Conservation (phyloP, 2,329 filamentous ascomycete genomes). For the Stemphylium beticola region DNA sequence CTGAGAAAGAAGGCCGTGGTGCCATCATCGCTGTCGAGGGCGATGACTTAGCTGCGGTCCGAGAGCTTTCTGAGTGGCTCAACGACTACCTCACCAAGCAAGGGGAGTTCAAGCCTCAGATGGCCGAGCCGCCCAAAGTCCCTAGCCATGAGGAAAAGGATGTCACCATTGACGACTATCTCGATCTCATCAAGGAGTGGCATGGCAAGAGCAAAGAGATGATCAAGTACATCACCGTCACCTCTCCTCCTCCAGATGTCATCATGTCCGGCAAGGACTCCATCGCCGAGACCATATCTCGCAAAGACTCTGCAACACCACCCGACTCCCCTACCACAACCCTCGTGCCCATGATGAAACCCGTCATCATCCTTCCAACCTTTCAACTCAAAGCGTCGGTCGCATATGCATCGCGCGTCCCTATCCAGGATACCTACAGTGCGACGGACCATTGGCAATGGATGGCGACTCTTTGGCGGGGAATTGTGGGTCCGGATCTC, state of each 20-base stretch:
- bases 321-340: conserved; percentile 11
- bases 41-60: conserved; percentile 66
- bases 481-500: conserved; percentile 80
- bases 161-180: conserved; percentile 60
- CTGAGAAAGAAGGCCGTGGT: conserved; percentile 63
- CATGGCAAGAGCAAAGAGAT: conserved; percentile 77
- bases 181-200: conserved; percentile 74
- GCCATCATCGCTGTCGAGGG: conserved; percentile 86
- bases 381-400: conserved; percentile 84
- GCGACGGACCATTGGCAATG: conserved; percentile 96
- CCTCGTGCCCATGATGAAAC: conserved; percentile 50
- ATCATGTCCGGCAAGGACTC: conserved; percentile 19
- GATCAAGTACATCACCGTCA: conserved; percentile 58
- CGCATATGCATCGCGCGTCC: conserved; percentile 72
- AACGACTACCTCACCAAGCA: conserved; percentile 59
- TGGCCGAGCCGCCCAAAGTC: conserved; percentile 57
- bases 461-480: conserved; percentile 93
- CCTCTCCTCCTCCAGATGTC: conserved; percentile 6
- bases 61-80: conserved; percentile 70
- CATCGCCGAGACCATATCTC: conserved; percentile 6
- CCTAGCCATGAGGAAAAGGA: conserved; percentile 44
- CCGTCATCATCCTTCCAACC: conserved; percentile 76
- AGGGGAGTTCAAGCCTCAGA: conserved; percentile 57
- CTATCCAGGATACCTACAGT: conserved; percentile 77
- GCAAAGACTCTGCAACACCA: conserved; percentile 29